Evolutionary conservation across 352 stramenopile species (phyloP), one percentile per base, ranked within the genome.

Genomic region (Albugo laibachii): DNA sequence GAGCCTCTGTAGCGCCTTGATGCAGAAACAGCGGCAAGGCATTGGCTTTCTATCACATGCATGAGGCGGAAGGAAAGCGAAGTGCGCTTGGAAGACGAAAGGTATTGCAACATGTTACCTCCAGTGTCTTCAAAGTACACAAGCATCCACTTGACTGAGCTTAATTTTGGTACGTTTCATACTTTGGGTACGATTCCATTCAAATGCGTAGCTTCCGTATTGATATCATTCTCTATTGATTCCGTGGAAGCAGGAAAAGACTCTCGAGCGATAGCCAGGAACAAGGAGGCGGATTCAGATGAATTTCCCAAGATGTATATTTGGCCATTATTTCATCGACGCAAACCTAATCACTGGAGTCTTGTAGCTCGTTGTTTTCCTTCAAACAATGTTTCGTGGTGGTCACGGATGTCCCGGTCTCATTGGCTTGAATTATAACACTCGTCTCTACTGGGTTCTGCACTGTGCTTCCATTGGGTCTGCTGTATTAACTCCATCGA

Each of bases 371-470:
- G 41, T 85, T 19, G 61, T 89, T 8, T 58, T 89, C 24, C 39
- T 72, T 10, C 77, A 89, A 49, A 73, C 71, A 15, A 52, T 89
- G 48, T 48, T 89, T 27, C 71, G 76, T 31, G 77, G 77, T 36
- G 77, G 74, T 16, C 77, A 89, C 39, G 74, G 77, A 37, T 52
- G 63, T 0, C 62, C 66, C 1, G 84, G 71, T 37, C 54, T 85
- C 18, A 58, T 98, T 36, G 94, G 93, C 47, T 86, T 98, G 41
- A 52, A 70, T n/a, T 98, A 93, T 62, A 89, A 87, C 52, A 95
- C 81, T 11, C 41, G 50, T 27, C 50, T 58, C 14, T 98, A 97
- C 63, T 98, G 93, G 93, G 47, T 89, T 31, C 52, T 95, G 24
- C 96, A 38, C 48, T 86, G 1, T 40, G 48, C 2, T 62, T 88